Percentiles rank a stretch among this genome's conserved stretches.
Evolutionary conservation across 2,329 filamentous ascomycete species (phyloP).

Genomic region (Gremmenia infestans): DNA sequence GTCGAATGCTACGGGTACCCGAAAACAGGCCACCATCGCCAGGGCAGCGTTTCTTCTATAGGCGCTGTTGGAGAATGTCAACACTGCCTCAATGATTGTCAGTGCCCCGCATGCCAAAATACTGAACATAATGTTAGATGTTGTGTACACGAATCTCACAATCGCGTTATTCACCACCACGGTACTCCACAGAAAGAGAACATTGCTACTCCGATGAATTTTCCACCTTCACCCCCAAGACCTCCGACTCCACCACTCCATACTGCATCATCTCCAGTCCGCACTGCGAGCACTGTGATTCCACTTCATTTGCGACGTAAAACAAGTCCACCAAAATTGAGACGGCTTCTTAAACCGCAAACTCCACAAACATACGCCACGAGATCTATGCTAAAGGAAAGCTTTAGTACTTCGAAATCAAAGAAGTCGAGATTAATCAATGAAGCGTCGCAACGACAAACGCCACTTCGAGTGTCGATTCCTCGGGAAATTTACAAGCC

Average conservation of each 20-base stretch:
- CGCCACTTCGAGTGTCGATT: neutral
- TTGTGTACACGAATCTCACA: conserved; percentile 21
- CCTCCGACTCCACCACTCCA: neutral
- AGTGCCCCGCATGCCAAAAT: conserved; percentile 22
- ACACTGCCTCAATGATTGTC: conserved; percentile 28
- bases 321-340: neutral
- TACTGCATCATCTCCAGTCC: neutral
- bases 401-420: neutral
- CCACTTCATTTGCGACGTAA: neutral
- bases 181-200: neutral
- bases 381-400: neutral
- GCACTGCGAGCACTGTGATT: neutral
- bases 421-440: conserved; percentile 3
- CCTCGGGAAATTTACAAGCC: neutral
- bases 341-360: neutral
- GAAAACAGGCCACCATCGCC: conserved; percentile 20
- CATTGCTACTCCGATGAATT: neutral
- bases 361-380: neutral
- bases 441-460: neutral
- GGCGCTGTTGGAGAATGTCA: conserved; percentile 26
- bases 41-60: conserved; percentile 17
- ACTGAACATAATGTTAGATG: conserved; percentile 26
- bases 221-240: neutral
- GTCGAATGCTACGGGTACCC: conserved; percentile 26
- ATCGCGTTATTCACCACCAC: conserved; percentile 9